Percentiles rank a stretch among this genome's conserved stretches.
Evolutionary conservation across 257 asterid genomes (phyloP).

Genomic region (Scutellaria barbata): DNA sequence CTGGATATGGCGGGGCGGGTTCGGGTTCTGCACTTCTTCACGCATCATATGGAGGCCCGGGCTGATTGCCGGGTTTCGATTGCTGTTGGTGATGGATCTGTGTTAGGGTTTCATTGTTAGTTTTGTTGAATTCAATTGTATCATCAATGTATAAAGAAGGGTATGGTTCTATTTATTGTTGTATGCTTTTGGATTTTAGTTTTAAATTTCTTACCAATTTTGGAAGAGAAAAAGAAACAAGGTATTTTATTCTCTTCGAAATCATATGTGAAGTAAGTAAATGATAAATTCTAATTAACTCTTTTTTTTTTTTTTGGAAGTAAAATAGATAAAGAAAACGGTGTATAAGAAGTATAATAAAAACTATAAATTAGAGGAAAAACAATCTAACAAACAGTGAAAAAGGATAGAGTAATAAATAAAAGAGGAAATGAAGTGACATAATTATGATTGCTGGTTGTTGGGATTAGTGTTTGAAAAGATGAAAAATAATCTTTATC

Average conservation of each 20-base stretch:
- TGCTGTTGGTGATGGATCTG: slow-evolving; percentile 79
- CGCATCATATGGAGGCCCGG: slow-evolving; percentile 67
- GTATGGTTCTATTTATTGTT: neutral
- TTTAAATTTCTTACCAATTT: neutral
- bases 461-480: slow-evolving; percentile 15
- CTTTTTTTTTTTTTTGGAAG: too few relatives aligned
- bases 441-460: neutral
- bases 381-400: too few relatives aligned
- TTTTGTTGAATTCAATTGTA: neutral
- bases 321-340: too few relatives aligned
- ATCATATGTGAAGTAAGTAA: too few relatives aligned
- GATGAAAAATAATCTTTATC: too few relatives aligned
- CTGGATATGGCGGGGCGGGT: slow-evolving; percentile 86
- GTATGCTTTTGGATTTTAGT: neutral
- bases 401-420: too few relatives aligned
- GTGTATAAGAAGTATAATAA: too few relatives aligned
- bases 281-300: neutral
- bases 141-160: neutral
- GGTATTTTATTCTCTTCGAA: too few relatives aligned
- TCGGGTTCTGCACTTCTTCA: slow-evolving; percentile 65
- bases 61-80: slow-evolving; percentile 68
- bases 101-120: slow-evolving; percentile 75
- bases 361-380: too few relatives aligned
- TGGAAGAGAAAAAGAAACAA: neutral
- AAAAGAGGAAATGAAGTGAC: neutral